These are phyloP conservation scores for Pisolithus orientalis DNA, from an alignment of 768 basidiomycete genomes.

Conservation along the genomic window DNA sequence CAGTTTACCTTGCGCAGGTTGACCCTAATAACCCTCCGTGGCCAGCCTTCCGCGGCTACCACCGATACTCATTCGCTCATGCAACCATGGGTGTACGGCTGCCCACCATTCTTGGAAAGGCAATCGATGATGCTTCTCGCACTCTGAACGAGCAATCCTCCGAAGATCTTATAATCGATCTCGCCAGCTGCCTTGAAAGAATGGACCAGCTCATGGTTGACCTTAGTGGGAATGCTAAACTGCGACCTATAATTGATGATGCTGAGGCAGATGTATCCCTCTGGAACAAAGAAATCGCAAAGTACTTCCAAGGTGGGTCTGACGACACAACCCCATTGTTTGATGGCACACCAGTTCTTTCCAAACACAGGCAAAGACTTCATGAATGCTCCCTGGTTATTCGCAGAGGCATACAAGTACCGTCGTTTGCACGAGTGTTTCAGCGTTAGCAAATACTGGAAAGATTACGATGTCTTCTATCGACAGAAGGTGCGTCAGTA, in stretches of 20 bases:
- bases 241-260: constrained; percentile 87
- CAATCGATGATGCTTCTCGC: constrained; percentile 84
- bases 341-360: not conserved
- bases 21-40: constrained; percentile 82
- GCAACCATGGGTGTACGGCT: constrained; percentile 96
- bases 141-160: constrained; percentile 82
- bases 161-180: constrained; percentile 81
- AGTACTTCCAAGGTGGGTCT: constrained; percentile 77
- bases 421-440: constrained; percentile 91
- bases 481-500: constrained; percentile 65
- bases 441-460: constrained; percentile 86
- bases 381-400: constrained; percentile 96
- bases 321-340: not conserved
- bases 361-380: constrained; percentile 65
- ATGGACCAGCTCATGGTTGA: constrained; percentile 90
- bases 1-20: constrained; percentile 35
- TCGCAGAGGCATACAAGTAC: constrained; percentile 93
- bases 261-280: constrained; percentile 87
- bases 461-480: constrained; percentile 91
- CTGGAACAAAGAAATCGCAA: constrained; percentile 97
- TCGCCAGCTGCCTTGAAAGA: constrained; percentile 79
- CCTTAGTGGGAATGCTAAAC: constrained; percentile 74
- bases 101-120: constrained; percentile 93
- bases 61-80: constrained; percentile 79
- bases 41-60: constrained; percentile 77